Percentiles rank a stretch among this genome's conserved stretches.
These are phyloP conservation scores for Biancaea sappan DNA, from an alignment of 306 rosid species.

Conservation along the genomic window DNA sequence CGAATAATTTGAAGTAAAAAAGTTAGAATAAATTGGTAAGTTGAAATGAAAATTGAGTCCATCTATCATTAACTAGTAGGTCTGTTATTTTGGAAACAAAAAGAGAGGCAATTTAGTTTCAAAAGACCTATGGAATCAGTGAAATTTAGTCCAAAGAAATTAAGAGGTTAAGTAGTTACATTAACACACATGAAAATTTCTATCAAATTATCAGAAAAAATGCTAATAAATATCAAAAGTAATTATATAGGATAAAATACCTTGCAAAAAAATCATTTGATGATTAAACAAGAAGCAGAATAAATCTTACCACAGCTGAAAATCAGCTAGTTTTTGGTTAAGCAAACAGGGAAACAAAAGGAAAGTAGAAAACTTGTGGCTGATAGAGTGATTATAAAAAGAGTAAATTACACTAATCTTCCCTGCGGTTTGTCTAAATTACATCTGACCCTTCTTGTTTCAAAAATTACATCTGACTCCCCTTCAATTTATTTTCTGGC, in stretches of 20 bases:
- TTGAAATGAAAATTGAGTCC: not conserved
- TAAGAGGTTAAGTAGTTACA: not conserved
- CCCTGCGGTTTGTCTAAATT: no score
- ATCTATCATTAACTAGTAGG: not conserved
- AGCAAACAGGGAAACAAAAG: not conserved
- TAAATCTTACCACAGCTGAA: not conserved
- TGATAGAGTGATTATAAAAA: no score
- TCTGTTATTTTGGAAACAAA: not conserved
- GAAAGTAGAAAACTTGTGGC: not conserved
- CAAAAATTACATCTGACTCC: no score
- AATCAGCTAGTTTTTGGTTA: not conserved
- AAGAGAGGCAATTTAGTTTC: not conserved
- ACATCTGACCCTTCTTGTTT: no score
- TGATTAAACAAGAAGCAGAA: not conserved
- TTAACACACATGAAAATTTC: not conserved
- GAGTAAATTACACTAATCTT: no score
- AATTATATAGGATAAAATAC: not conserved
- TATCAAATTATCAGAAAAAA: not conserved
- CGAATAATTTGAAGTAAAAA: not conserved
- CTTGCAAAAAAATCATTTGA: not conserved
- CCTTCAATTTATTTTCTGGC: no score
- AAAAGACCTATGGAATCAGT: not conserved
- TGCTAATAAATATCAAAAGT: not conserved
- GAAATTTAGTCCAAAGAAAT: not conserved
- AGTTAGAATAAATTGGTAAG: not conserved